phyloP scores from a whole-genome alignment of 139 green algal genomes.

The Chloropicon primus region DNA sequence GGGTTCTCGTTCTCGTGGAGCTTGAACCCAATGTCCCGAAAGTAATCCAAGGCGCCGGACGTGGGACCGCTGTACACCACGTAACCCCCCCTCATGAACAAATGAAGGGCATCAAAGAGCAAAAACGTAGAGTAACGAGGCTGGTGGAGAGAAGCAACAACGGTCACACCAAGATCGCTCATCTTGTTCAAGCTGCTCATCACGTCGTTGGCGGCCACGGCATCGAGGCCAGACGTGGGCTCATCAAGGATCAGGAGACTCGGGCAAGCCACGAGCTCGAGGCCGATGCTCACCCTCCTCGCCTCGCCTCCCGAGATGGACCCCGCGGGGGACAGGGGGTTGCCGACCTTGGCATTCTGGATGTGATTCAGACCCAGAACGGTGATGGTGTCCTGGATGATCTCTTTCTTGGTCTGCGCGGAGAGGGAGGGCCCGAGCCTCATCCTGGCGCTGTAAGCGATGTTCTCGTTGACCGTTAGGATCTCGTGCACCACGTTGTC shows the following conservation, averaged over 20 bases:
- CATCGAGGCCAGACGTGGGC: neutral
- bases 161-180: neutral
- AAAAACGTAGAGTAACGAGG: neutral
- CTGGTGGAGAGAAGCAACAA: slow-evolving; percentile 9
- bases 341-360: neutral
- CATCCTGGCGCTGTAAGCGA: neutral
- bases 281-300: neutral
- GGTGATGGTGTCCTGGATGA: neutral
- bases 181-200: neutral
- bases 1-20: slow-evolving; percentile 50
- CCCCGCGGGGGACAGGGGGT: neutral
- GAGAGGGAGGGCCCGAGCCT: neutral
- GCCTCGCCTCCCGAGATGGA: slow-evolving; percentile 6
- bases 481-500: slow-evolving; percentile 44
- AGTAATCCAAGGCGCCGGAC: slow-evolving; percentile 31
- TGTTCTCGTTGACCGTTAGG: slow-evolving; percentile 23
- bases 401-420: neutral
- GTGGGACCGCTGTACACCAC: slow-evolving; percentile 40
- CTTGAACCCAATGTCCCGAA: slow-evolving; percentile 33
- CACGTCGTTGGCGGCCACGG: neutral
- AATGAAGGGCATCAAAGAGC: neutral
- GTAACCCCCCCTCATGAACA: slow-evolving; percentile 12
- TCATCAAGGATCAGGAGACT: neutral
- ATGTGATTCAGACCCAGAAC: slow-evolving; percentile 3
- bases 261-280: neutral